Evolutionary conservation across 164 flowering plant species (phyloP), one percentile per base, ranked within the genome.

Genomic region (Nymphaea colorata): DNA sequence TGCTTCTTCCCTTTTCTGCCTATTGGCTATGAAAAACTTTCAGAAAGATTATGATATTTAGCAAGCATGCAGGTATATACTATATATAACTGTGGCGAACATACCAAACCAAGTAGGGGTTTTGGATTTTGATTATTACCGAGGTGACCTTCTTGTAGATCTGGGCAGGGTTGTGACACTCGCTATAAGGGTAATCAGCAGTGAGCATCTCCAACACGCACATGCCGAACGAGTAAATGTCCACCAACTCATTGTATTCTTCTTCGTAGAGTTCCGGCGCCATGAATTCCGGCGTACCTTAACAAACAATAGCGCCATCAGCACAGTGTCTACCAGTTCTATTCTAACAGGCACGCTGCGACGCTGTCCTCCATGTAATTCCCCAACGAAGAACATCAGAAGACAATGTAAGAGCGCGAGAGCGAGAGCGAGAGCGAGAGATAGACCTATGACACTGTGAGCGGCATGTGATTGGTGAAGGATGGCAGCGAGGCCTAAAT

Each of bases 231-330:
- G 97, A 85, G 76, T 93, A 93, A 25, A 91, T 71, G 53, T 93
- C 98, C 2, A 93, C 98, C 0, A 89, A 86, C 77, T 93, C 94
- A 69, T 89, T 79, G 70, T 93, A 93, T 5, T 87, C 85, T 76
- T 93, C 97, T 55, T 90, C 96, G n/a, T 89, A 93, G 10, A 93
- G 62, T 62, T 90, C 98, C 15, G 95, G 98, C 59, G 98, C 98
- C 96, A 93, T 93, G 76, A 93, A 93, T 68, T 93, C 98, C 25
- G 98, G 98, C 4, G 98, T 93, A 25, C 98, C 96, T 92, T 51
- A 59, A 6, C 3, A 61, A 61, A 7, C 10, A 41, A 25, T 25
- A 25, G 36, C 36, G 36, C 36, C 67, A 70, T 60, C 41, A 1
- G 57, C 44, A 43, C 11, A 47, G 43, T 43, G 12, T 55, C 36